These are phyloP conservation scores for Eremothecium gossypii DNA, from an alignment of 1,139 yeast genomes.

Conservation along the genomic window DNA sequence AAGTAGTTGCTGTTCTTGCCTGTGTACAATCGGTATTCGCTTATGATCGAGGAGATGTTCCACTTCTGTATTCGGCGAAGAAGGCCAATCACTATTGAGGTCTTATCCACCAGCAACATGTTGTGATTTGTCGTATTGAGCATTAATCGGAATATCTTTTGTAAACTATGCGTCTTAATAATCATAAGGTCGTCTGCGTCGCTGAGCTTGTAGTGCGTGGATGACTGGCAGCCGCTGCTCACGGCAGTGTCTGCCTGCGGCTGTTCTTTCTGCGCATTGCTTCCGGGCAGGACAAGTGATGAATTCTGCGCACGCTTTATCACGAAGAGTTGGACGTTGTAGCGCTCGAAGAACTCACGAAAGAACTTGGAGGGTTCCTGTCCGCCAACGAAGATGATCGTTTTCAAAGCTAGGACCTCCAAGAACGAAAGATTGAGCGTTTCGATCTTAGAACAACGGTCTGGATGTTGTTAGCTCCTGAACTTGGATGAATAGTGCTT, in stretches of 20 bases:
- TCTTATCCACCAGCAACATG: constrained; percentile 65
- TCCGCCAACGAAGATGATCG: constrained; percentile 57
- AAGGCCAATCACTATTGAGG: constrained; percentile 72
- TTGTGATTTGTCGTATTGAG: constrained; percentile 62
- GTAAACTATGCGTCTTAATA: constrained; percentile 48
- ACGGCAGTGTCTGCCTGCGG: constrained; percentile 13
- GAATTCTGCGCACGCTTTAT: constrained; percentile 18
- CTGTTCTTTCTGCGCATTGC: constrained; percentile 7
- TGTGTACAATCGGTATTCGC: constrained; percentile 73
- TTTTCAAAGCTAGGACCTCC: constrained; percentile 50
- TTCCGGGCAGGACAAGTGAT: constrained; percentile 14
- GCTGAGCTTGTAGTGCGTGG: constrained; percentile 15
- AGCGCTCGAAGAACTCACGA: constrained; percentile 27
- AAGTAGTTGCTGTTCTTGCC: constrained; percentile 67
- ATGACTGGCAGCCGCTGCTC: constrained; percentile 3
- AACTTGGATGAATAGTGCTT: constrained; percentile 1
- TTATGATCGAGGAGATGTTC: constrained; percentile 75
- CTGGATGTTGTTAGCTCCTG: constrained; percentile 44
- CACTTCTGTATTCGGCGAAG: constrained; percentile 78
- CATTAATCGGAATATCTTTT: constrained; percentile 48
- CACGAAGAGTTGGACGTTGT: constrained; percentile 26
- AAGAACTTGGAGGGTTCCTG: constrained; percentile 55
- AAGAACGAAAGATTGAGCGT: constrained; percentile 48
- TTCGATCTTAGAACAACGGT: constrained; percentile 29
- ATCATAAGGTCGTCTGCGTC: constrained; percentile 62